Evolutionary conservation across 352 stramenopile species (phyloP), one percentile per base, ranked within the genome.

Genomic region (Globisporangium nodosum): DNA sequence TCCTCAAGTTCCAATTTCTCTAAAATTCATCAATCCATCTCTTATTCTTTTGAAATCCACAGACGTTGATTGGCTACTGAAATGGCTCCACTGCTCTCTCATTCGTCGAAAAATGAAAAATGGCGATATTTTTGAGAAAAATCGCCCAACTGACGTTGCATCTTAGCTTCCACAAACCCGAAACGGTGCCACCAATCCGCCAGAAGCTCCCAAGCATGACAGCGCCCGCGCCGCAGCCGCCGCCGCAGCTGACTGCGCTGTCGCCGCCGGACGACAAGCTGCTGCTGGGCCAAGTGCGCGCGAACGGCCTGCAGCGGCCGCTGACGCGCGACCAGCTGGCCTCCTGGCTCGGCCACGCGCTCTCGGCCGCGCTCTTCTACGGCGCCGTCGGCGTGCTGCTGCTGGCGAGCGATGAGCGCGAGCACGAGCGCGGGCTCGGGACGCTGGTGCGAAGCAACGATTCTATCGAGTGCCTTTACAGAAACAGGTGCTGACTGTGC

Each of bases 291-390:
- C 54, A 64, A 37, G 73, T 84, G 63, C 84, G 84, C 27, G 73
- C 61, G 64, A 89, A 93, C 52, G 84, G 84, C 48, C 73, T 93
- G 20, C 70, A 89, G 54, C 64, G 65, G 4, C 85, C 85, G 18
- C 87, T 76, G 51, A 89, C 85, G n/a, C 71, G 74, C 18, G 85
- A 95, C 54, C 85, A 95, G 53, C 70, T 90, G 45, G 74, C 92
- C 61, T 85, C 81, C 1, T 91, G 81, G 70, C 57, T 71, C 5
- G 81, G 83, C 13, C 85, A 95, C 54, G 65, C 73, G 35, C 40
- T 91, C 13, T 91, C 81, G 4, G 79, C 81, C 1, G 33, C 76
- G 20, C 78, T 74, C 50, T 87, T 94, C 54, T 88, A 85, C 59
- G 65, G 80, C 20, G 80, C 64, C 0, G 66, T 71, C 2, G 60